phyloP scores from a whole-genome alignment of 495 filamentous ascomycete species.

The Aspergillus conjunctus region DNA sequence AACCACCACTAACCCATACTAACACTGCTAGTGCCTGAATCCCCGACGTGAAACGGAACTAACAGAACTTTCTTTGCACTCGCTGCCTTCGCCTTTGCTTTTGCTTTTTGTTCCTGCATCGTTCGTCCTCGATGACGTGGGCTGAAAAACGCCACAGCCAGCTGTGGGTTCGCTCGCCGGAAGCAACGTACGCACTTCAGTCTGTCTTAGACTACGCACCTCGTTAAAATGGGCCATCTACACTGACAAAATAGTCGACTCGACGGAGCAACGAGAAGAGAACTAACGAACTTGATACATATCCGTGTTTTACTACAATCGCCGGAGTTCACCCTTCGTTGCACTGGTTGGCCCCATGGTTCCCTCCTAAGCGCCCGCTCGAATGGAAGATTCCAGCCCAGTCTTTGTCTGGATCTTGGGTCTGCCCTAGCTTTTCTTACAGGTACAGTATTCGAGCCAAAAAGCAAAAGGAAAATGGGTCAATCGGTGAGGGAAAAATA shows the following conservation, averaged over 20 bases:
- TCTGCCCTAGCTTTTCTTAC: not conserved
- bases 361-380: not conserved
- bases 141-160: not conserved
- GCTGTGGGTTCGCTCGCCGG: no score
- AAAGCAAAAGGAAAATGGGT: not conserved
- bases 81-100: not conserved
- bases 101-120: not conserved
- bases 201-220: no score
- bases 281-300: not conserved
- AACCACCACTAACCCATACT: not conserved
- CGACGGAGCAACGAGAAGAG: not conserved
- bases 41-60: not conserved
- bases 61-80: not conserved
- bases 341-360: not conserved
- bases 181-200: no score
- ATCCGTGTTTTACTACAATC: no score
- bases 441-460: not conserved
- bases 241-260: no score
- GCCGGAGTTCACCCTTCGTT: no score
- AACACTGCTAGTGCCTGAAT: not conserved
- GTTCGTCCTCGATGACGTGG: conserved; percentile 1
- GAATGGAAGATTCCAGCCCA: no score
- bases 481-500: not conserved
- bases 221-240: no score
- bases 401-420: no score